These are phyloP conservation scores for Tubosaeta sp. DNA, from an alignment of 768 basidiomycete genomes.

Conservation along the genomic window DNA sequence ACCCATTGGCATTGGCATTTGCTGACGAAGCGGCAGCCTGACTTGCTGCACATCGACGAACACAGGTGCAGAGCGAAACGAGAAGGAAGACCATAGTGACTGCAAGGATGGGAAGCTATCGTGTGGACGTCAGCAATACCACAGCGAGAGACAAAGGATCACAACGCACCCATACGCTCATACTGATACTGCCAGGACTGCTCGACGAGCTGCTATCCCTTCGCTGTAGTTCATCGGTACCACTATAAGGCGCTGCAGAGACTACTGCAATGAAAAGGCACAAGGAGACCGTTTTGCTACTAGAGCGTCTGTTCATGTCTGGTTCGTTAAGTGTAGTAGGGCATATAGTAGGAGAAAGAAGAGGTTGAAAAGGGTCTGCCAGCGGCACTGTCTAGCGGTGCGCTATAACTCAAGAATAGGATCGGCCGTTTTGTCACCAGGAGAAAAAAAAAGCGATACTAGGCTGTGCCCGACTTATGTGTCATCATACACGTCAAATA, in stretches of 20 bases:
- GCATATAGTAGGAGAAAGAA: not conserved
- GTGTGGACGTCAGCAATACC: not conserved
- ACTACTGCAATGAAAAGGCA: not conserved
- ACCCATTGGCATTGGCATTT: not conserved
- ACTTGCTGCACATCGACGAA: conserved; percentile 14
- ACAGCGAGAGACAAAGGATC: not conserved
- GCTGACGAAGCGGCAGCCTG: not conserved
- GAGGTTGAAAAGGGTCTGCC: conserved; percentile 5
- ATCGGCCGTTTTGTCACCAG: not conserved
- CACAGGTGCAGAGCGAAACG: conserved; percentile 19
- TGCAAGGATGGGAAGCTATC: conserved; percentile 28
- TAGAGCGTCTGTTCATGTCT: conserved; percentile 4
- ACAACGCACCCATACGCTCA: conserved; percentile 27
- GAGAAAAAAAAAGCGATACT: not conserved
- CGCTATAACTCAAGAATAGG: conserved; percentile 1
- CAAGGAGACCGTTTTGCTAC: conserved; percentile 2
- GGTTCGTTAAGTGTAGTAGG: not conserved
- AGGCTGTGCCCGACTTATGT: conserved; percentile 2
- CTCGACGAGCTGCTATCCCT: not conserved
- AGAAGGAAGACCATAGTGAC: conserved; percentile 19
- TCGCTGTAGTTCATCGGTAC: not conserved
- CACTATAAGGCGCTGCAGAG: conserved; percentile 8
- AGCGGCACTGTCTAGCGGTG: conserved; percentile 7
- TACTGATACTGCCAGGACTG: conserved; percentile 5
- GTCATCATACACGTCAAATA: not conserved